phyloP scores from a whole-genome alignment of 108 stramenopile species.

The Mayamaea pseudoterrestris region DNA sequence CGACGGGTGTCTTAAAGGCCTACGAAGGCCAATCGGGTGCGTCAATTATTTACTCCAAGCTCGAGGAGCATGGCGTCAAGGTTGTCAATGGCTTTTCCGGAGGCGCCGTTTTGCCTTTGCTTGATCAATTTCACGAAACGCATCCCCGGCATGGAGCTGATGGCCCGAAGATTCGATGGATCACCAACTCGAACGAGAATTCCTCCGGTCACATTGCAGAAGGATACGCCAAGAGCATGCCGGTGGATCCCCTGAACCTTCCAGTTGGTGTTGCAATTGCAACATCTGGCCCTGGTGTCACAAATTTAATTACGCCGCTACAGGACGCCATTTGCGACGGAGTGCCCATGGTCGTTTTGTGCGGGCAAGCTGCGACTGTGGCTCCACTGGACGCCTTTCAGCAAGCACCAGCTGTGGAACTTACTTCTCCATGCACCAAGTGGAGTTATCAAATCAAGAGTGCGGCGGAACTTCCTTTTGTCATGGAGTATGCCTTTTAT shows the following conservation, averaged over 20 bases:
- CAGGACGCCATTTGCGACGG: conserved; percentile 85
- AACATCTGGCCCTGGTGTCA: conserved; percentile 88
- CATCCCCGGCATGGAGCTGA: conserved; percentile 61
- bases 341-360: conserved; percentile 78
- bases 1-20: conserved; percentile 23
- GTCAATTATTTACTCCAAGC: conserved; percentile 72
- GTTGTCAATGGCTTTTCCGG: conserved; percentile 89
- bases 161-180: conserved; percentile 70
- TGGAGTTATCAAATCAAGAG: conserved; percentile 85
- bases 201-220: conserved; percentile 82
- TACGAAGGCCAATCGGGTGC: conserved; percentile 70
- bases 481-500: conserved; percentile 85
- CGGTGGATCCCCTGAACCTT: conserved; percentile 37
- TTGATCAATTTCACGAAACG: conserved; percentile 76
- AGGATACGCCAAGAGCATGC: conserved; percentile 76
- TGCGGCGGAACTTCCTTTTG: conserved; percentile 80
- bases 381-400: conserved; percentile 83
- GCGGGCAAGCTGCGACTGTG: conserved; percentile 82
- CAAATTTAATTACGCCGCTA: conserved; percentile 82
- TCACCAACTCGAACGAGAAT: conserved; percentile 82
- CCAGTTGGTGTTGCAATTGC: conserved; percentile 82
- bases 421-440: conserved; percentile 79
- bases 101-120: conserved; percentile 80
- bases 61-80: conserved; percentile 62
- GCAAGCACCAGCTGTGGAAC: conserved; percentile 66